These are phyloP conservation scores for Ciborinia camelliae DNA, from an alignment of 2,329 filamentous ascomycete species.

Conservation along the genomic window DNA sequence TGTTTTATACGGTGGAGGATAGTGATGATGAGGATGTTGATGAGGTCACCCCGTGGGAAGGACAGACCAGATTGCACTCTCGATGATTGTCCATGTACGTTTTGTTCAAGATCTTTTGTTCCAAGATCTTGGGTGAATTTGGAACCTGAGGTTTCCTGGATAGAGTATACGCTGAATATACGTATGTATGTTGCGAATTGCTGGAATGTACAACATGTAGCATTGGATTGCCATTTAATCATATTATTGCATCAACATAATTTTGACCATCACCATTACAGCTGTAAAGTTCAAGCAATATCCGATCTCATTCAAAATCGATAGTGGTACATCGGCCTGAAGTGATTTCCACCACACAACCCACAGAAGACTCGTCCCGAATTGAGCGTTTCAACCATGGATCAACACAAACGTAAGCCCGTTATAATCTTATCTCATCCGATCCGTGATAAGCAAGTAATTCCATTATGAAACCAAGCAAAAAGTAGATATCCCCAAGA, in stretches of 20 bases:
- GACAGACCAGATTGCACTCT: neutral
- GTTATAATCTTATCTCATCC: slow-evolving; percentile 13
- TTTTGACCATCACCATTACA: slow-evolving; percentile 4
- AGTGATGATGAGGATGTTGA: slow-evolving; percentile 11
- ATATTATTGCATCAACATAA: neutral
- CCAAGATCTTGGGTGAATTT: too few relatives aligned
- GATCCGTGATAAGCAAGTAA: slow-evolving; percentile 14
- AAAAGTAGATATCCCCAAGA: slow-evolving; percentile 17
- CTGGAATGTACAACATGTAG: neutral
- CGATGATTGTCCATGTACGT: neutral
- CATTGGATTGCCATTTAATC: neutral
- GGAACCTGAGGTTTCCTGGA: neutral
- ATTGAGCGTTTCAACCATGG: neutral
- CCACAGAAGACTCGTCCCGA: neutral
- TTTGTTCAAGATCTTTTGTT: neutral
- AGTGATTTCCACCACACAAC: slow-evolving; percentile 9
- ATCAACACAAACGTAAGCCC: neutral
- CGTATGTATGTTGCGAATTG: neutral
- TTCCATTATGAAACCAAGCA: slow-evolving; percentile 19
- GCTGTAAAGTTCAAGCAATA: slow-evolving; percentile 9
- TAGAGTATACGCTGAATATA: neutral
- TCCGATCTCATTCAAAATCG: slow-evolving; percentile 14
- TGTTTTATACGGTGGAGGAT: slow-evolving; percentile 13
- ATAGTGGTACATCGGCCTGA: slow-evolving; percentile 6
- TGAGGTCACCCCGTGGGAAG: slow-evolving; percentile 5